phyloP scores from a whole-genome alignment of 768 basidiomycete genomes.

The Astraeus odoratus region DNA sequence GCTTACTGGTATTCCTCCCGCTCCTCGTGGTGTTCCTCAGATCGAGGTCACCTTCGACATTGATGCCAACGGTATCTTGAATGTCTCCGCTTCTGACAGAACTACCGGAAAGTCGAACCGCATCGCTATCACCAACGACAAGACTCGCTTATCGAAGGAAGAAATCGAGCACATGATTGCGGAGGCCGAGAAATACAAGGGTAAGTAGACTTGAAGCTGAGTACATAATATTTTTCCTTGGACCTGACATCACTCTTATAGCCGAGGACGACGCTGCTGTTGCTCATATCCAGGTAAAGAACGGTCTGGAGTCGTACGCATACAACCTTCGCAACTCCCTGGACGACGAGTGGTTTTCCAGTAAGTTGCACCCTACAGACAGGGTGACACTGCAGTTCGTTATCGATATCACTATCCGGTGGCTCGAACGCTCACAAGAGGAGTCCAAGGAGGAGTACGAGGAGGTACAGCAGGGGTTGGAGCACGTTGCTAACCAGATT shows the following conservation, averaged over 20 bases:
- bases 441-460: conserved; percentile 94
- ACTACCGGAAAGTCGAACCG: conserved; percentile 94
- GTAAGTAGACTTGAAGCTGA: conserved; percentile 30
- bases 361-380: conserved; percentile 83
- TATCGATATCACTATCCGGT: conserved; percentile 77
- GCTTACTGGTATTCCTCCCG: conserved; percentile 85
- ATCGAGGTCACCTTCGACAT: conserved; percentile 97
- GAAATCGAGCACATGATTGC: conserved; percentile 97
- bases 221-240: not conserved
- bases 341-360: conserved; percentile 75
- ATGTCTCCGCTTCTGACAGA: conserved; percentile 88
- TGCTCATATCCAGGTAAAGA: conserved; percentile 80
- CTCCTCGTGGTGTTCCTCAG: conserved; percentile 94
- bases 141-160: conserved; percentile 94
- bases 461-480: conserved; percentile 88
- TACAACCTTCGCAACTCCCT: conserved; percentile 94
- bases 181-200: conserved; percentile 91
- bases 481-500: conserved; percentile 74
- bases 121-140: conserved; percentile 93
- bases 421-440: conserved; percentile 85
- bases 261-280: conserved; percentile 86
- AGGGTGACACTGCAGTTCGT: conserved; percentile 76
- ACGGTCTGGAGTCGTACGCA: conserved; percentile 87
- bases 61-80: conserved; percentile 93
- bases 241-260: conserved; percentile 22